phyloP scores from a whole-genome alignment of 2,329 filamentous ascomycete species.

The Curvularia eragrostidis region DNA sequence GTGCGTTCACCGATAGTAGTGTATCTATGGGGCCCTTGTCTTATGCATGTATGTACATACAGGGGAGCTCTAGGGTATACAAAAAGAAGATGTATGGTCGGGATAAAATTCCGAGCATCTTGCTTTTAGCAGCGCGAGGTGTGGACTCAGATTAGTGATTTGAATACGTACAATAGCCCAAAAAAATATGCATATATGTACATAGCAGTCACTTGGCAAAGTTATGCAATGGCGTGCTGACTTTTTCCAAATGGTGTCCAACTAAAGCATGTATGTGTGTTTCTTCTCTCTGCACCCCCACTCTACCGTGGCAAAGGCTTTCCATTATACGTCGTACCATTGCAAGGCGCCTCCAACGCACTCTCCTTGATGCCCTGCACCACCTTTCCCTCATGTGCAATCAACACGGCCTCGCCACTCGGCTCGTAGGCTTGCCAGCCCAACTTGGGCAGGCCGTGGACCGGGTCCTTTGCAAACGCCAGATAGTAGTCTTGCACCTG shows the following conservation, averaged over 20 bases:
- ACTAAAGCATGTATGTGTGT: not conserved
- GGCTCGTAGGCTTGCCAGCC: constrained; percentile 46
- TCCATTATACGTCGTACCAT: constrained; percentile 14
- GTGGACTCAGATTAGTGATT: no score
- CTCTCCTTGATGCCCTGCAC: constrained; percentile 28
- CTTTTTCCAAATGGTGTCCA: no score
- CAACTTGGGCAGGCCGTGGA: constrained; percentile 34
- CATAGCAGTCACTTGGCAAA: not conserved
- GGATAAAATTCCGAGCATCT: no score
- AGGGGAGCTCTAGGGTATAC: no score
- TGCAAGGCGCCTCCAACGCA: constrained; percentile 30
- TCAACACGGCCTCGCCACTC: constrained; percentile 30
- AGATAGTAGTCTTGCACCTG: constrained; percentile 49
- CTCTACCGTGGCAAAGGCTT: constrained; percentile 10
- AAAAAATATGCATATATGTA: no score
- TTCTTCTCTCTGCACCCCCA: not conserved
- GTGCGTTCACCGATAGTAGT: not conserved
- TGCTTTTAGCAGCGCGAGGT: no score
- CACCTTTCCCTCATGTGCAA: constrained; percentile 27
- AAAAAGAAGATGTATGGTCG: no score
- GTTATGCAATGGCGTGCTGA: no score
- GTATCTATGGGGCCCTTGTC: no score
- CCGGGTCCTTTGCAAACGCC: constrained; percentile 46
- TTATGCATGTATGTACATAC: not conserved
- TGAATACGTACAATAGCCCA: no score